Conservation (phyloP, 2,329 filamentous ascomycete genomes). For the Sporothrix luriei region DNA sequence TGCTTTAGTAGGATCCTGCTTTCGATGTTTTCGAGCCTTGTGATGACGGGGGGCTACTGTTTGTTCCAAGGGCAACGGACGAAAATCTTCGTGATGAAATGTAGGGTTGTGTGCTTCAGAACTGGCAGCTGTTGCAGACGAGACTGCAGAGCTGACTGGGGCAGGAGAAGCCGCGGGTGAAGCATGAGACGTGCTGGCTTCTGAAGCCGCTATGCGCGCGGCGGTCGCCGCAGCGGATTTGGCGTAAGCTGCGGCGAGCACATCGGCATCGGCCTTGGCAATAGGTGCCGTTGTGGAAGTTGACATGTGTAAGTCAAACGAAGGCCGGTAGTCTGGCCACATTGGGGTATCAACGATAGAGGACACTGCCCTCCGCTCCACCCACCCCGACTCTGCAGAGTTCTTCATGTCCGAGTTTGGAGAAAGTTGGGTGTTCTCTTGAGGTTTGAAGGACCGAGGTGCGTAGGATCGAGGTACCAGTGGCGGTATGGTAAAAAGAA, state of each 20-base stretch:
- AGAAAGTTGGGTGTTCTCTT: background rate
- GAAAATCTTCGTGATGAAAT: background rate
- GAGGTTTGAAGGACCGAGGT: no score
- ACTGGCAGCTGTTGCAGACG: background rate
- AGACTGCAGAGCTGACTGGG: background rate
- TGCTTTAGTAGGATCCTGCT: background rate
- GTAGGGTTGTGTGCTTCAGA: background rate
- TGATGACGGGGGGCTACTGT: background rate
- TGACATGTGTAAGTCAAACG: background rate
- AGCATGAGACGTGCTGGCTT: background rate
- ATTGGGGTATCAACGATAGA: background rate
- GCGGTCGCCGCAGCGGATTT: constrained; percentile 1
- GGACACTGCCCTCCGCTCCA: background rate
- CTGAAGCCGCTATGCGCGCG: background rate
- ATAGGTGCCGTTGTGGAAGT: no score
- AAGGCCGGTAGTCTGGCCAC: background rate
- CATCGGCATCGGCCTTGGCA: background rate
- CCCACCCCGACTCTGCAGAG: background rate
- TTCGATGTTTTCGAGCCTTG: background rate
- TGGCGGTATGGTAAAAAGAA: background rate
- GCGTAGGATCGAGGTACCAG: no score
- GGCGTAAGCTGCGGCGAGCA: background rate
- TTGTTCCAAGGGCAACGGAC: background rate
- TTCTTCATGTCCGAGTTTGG: background rate
- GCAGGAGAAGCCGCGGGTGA: background rate